These are phyloP conservation scores for Epichloe sibirici DNA, from an alignment of 2,329 filamentous ascomycete species.

Conservation along the genomic window DNA sequence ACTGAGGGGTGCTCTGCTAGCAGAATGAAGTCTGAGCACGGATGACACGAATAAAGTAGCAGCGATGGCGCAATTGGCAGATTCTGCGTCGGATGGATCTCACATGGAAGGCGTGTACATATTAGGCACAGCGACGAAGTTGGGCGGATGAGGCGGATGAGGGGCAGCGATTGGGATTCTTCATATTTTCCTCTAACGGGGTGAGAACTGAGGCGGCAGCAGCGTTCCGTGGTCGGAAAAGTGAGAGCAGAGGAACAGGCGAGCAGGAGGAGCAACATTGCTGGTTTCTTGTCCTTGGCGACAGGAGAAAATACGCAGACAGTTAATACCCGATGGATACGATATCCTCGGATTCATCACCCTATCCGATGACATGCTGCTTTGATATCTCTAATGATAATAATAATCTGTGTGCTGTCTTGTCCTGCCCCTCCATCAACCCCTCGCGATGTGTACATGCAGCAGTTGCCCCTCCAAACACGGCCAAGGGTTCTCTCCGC, in stretches of 20 bases:
- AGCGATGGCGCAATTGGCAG: conserved; percentile 9
- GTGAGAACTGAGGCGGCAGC: not conserved
- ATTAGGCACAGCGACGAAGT: not conserved
- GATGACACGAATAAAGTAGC: not conserved
- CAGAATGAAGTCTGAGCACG: not conserved
- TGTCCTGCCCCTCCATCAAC: not conserved
- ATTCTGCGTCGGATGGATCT: conserved; percentile 2
- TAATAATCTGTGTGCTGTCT: not conserved
- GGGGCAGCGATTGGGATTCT: not conserved
- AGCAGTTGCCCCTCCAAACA: not conserved
- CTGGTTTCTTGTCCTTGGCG: no score
- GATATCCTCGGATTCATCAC: no score
- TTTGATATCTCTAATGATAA: no score
- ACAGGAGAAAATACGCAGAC: no score
- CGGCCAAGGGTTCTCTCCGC: not conserved
- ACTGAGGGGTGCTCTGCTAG: not conserved
- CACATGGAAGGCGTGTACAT: not conserved
- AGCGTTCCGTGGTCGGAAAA: not conserved
- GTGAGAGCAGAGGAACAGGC: no score
- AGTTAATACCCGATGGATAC: no score
- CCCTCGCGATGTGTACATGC: no score
- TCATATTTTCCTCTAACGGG: no score
- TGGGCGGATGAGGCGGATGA: not conserved
- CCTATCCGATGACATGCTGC: no score
- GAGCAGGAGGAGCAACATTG: no score